Evolutionary conservation across 177 flowering plant species (phyloP), one percentile per base, ranked within the genome.

Genomic region (Vitis hybrid): DNA sequence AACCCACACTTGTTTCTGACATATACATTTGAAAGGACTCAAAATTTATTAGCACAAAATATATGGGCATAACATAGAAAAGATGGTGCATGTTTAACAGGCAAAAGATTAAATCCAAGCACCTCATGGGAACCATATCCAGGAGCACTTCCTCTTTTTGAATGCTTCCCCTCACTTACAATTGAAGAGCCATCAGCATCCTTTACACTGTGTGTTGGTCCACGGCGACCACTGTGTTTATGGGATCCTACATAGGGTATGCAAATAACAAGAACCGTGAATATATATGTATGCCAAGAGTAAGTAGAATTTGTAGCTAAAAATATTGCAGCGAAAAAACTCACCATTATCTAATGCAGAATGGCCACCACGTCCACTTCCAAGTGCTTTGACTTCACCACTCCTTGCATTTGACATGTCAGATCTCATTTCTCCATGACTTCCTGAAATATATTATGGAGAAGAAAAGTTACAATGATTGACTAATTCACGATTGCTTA

Each of bases 41-140:
- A 51, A 34, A 66, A 34, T 12, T 56, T 50, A 62, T 51, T 55
- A 30, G 60, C 65, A 67, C 50, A 57, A 15, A 56, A 39, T 55
- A 48, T 18, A 48, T 57, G 15, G 6, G 52, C 30, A 45, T 26
- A 51, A 52, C 3, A 18, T 17, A 21, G 21, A 32, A 51, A 13
- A 56, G 3, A 15, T 11, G 14, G 1, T 48, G 54, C 65, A 64
- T 14, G 59, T 66, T 68, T 54, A 17, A 54, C 72, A 61, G 17
- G 18, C 32, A 70, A 68, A 55, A 9, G 51, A 19, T 18, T 1
- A 66, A 49, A 34, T 11, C 12, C 10, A 60, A 52, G 18, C 66
- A 93, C 98, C 97, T 93, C 98, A 74, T 86, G 89, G 67, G 89
- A 72, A 70, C 86, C 87, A 83, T 86, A 83, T 55, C 87, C 82